Base-by-base conservation (phyloP, 208 protist genomes). In the Acanthamoeba castellanii region DNA sequence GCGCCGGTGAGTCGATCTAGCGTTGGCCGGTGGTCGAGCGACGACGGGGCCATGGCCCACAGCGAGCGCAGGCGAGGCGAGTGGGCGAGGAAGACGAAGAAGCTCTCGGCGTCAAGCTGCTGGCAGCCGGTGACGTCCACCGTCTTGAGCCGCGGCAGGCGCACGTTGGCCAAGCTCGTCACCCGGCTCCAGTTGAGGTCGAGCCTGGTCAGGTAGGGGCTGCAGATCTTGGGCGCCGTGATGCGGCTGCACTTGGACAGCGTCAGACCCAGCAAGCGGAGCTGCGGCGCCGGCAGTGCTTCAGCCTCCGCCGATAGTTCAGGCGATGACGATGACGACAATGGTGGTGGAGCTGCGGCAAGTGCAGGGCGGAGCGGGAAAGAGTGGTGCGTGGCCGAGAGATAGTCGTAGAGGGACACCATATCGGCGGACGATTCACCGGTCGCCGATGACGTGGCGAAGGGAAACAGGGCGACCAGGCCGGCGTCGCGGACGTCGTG, bases 1-100 rank as follows among this genome's bases (percentile, higher is more conserved):
- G 66, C 66, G 66, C 66, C 66, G 13, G 66, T 34, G 27, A 84
- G 74, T 3, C 45, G 74, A 50, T 84, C 74, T 5, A 84, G 37
- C 45, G 74, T 34, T 52, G 13, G 22, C 42, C 18, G 30, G 2
- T 52, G 9, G 74, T 84, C 74, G 16, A 84, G 74, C 5, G 74
- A 14, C 22, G 42, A 55, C 30, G 74, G 74, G 18, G 32, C 16
- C 74, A 84, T 84, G 20, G 27, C 42, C 74, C 74, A 84, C 16
- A 84, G 74, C 18, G 32, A 84, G 22, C 74, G 32, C n/a, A 84
- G 45, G 45, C 74, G 74, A 3, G 74, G 74, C 3, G 74, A 42
- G 45, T 52, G 74, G 27, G 37, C n/a, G 5, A 84, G 74, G 45
- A 84, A 84, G 16, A 30, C 42, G 45, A 84, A 84, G 74, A 84